phyloP scores from a whole-genome alignment of 140 eudicot genomes.

The Senecio squalidus region DNA sequence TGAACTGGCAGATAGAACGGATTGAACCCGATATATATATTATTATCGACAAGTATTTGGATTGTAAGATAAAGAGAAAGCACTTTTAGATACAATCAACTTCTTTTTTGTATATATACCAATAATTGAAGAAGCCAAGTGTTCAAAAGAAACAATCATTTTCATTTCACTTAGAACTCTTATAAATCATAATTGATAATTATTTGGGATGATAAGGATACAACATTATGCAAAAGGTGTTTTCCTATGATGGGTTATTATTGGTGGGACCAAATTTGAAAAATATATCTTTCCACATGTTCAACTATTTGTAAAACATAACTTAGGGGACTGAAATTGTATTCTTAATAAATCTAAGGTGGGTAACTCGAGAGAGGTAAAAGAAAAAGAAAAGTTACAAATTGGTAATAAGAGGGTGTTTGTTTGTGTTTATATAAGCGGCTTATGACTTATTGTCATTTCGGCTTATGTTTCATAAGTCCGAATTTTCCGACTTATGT shows the following conservation, averaged over 20 bases:
- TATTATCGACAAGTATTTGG: neutral
- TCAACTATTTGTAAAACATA: constrained; percentile 12
- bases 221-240: constrained; percentile 19
- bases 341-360: neutral
- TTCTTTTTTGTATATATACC: neutral
- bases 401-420: neutral
- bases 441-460: too few species aligned
- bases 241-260: neutral
- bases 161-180: constrained; percentile 29
- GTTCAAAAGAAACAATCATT: constrained; percentile 19
- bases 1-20: constrained; percentile 4
- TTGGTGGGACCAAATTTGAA: constrained; percentile 1
- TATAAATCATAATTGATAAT: constrained; percentile 9
- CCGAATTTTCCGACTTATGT: too few species aligned
- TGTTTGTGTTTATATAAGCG: too few species aligned
- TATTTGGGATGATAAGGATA: constrained; percentile 22
- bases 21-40: neutral
- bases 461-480: too few species aligned
- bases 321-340: constrained; percentile 15
- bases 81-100: constrained; percentile 14
- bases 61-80: constrained; percentile 16
- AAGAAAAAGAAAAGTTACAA: neutral
- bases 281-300: neutral
- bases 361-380: neutral
- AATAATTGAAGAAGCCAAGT: constrained; percentile 21